phyloP scores from a whole-genome alignment of 257 asterid species.

The Capsicum baccatum region DNA sequence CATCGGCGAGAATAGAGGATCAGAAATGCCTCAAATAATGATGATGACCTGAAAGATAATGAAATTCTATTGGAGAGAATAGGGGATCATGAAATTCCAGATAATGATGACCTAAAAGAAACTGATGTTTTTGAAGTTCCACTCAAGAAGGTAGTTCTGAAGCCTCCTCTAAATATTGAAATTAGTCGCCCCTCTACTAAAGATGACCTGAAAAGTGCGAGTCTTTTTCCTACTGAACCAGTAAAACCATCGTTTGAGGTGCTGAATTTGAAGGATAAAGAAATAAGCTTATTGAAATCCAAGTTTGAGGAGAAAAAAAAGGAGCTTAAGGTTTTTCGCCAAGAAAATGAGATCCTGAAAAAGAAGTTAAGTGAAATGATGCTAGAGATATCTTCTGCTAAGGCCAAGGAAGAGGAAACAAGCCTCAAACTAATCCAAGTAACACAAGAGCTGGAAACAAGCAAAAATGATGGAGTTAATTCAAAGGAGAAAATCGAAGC shows the following conservation, averaged over 20 bases:
- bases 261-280: slow-evolving; percentile 54
- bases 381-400: slow-evolving; percentile 45
- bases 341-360: slow-evolving; percentile 57
- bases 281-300: slow-evolving; percentile 44
- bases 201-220: too few species aligned
- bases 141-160: slow-evolving; percentile 43
- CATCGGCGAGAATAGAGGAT: slow-evolving; percentile 18
- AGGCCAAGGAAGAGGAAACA: slow-evolving; percentile 50
- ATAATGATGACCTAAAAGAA: slow-evolving; percentile 47
- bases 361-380: slow-evolving; percentile 51
- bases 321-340: slow-evolving; percentile 41
- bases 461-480: slow-evolving; percentile 39
- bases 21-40: slow-evolving; percentile 35
- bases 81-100: too few species aligned
- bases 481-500: slow-evolving; percentile 55
- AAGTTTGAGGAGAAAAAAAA: slow-evolving; percentile 61
- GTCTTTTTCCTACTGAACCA: slow-evolving; percentile 24
- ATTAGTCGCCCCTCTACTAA: too few species aligned
- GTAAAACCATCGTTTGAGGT: slow-evolving; percentile 46
- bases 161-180: slow-evolving; percentile 34
- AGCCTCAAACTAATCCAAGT: slow-evolving; percentile 43
- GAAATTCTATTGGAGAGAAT: too few species aligned
- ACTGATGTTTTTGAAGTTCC: slow-evolving; percentile 82
- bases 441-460: slow-evolving; percentile 61
- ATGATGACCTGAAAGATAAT: slow-evolving; percentile 29